These are phyloP conservation scores for Candida anutae DNA, from an alignment of 1,139 yeast genomes.

Conservation along the genomic window DNA sequence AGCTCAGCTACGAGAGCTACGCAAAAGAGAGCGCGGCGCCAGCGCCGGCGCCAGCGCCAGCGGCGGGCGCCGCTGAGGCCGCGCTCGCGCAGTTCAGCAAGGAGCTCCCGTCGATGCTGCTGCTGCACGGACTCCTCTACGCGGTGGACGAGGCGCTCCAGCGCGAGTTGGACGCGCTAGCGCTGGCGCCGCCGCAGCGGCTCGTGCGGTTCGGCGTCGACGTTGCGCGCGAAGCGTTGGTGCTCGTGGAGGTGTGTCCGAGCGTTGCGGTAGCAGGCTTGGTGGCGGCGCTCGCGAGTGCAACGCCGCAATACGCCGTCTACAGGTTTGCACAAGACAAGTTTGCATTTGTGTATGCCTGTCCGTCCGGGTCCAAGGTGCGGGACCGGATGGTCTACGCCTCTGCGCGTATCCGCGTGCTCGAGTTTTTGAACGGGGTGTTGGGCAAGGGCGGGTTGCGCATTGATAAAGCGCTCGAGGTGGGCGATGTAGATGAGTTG, in stretches of 20 bases:
- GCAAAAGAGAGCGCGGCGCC: conserved; percentile 15
- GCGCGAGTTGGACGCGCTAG: conserved; percentile 14
- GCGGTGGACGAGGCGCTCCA: conserved; percentile 19
- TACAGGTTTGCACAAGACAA: conserved; percentile 28
- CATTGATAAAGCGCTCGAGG: conserved; percentile 44
- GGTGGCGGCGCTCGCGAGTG: conserved; percentile 13
- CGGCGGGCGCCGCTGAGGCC: conserved; percentile 40
- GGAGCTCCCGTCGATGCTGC: conserved; percentile 22
- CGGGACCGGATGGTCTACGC: conserved; percentile 93
- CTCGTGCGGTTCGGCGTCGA: conserved; percentile 29
- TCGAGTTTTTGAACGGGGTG: conserved; percentile 37
- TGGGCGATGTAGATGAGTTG: conserved; percentile 62
- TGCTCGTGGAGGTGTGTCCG: conserved; percentile 10
- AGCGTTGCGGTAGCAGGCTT: conserved; percentile 15
- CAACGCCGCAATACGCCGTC: conserved; percentile 47
- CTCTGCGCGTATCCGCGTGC: conserved; percentile 64
- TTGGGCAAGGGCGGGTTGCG: conserved; percentile 15
- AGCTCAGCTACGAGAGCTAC: conserved; percentile 49
- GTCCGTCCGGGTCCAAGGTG: conserved; percentile 87
- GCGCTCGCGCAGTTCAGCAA: conserved; percentile 14
- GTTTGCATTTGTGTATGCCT: conserved; percentile 64
- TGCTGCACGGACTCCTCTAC: conserved; percentile 17
- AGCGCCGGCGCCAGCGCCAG: conserved; percentile 44
- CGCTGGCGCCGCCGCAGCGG: conserved; percentile 7
- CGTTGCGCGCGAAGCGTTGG: conserved; percentile 19